phyloP scores from a whole-genome alignment of 176 grass and related monocot species.

The Oryza officinalis region DNA sequence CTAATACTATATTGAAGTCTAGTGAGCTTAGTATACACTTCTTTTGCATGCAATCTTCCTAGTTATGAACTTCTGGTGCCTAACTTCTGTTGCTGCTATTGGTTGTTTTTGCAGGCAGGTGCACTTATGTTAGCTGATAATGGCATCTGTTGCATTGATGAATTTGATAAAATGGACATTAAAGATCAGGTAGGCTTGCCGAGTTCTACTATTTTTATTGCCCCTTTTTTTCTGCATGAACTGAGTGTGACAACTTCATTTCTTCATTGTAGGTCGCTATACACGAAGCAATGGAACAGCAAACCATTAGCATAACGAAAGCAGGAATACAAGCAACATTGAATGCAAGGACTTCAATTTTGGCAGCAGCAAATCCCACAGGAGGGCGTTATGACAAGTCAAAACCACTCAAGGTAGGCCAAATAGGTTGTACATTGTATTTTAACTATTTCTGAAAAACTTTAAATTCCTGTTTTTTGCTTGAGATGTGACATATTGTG shows the following conservation, averaged over 20 bases:
- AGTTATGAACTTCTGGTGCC: slow-evolving; percentile 31
- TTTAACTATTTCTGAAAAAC: background rate
- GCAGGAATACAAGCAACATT: slow-evolving; percentile 97
- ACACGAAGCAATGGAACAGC: slow-evolving; percentile 99
- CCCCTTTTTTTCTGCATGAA: background rate
- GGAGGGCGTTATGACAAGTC: slow-evolving; percentile 92
- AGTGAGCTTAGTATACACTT: background rate
- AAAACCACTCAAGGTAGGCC: slow-evolving; percentile 88
- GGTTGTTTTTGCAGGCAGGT: slow-evolving; percentile 71
- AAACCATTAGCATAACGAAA: slow-evolving; percentile 99
- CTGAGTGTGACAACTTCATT: slow-evolving; percentile 12
- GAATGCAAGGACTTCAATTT: slow-evolving; percentile 96
- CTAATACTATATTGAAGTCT: background rate
- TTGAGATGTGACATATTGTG: slow-evolving; percentile 6
- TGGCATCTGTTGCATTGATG: slow-evolving; percentile 95
- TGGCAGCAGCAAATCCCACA: slow-evolving; percentile 95
- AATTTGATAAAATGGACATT: slow-evolving; percentile 99
- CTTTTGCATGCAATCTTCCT: background rate
- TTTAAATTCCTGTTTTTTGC: background rate
- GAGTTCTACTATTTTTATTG: background rate
- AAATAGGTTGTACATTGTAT: background rate
- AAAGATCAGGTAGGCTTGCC: slow-evolving; percentile 70
- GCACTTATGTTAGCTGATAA: slow-evolving; percentile 99
- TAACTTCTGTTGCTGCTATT: slow-evolving; percentile 6
- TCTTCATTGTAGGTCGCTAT: slow-evolving; percentile 78